These are phyloP conservation scores for Aureobasidium sp. DNA, from an alignment of 2,329 filamentous ascomycete genomes.

Conservation along the genomic window DNA sequence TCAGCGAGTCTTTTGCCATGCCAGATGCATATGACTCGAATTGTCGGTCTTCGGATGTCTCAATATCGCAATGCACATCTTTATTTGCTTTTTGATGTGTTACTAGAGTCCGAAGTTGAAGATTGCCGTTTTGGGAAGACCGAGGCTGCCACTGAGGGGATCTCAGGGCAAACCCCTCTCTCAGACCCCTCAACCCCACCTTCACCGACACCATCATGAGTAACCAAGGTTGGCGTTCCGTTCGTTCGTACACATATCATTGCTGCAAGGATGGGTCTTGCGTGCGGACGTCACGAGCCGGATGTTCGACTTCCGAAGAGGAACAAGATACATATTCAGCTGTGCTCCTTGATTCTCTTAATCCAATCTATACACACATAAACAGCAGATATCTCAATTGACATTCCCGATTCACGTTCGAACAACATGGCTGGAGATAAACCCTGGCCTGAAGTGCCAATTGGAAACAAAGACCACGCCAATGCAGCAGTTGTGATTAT, in stretches of 20 bases:
- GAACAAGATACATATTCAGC: not conserved
- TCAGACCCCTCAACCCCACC: not conserved
- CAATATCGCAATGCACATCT: not conserved
- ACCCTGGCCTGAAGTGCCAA: conserved; percentile 37
- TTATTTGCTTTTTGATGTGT: not conserved
- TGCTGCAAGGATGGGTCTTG: not conserved
- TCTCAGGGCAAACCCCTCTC: not conserved
- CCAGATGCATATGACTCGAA: not conserved
- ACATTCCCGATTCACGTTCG: not conserved
- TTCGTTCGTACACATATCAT: not conserved
- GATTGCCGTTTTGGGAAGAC: not conserved
- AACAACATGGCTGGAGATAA: conserved; percentile 30
- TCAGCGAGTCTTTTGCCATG: not conserved
- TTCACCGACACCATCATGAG: not conserved
- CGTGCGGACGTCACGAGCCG: not conserved
- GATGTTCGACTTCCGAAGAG: not conserved
- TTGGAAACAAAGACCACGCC: conserved; percentile 43
- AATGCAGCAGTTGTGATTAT: conserved; percentile 49
- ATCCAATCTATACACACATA: not conserved
- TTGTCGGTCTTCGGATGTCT: not conserved
- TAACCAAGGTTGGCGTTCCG: not conserved
- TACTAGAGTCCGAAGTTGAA: not conserved
- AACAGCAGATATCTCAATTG: not conserved
- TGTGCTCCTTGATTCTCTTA: not conserved
- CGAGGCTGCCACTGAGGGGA: not conserved